These are phyloP conservation scores for Hypoxylon perforatum DNA, from an alignment of 495 filamentous ascomycete genomes.

Conservation along the genomic window DNA sequence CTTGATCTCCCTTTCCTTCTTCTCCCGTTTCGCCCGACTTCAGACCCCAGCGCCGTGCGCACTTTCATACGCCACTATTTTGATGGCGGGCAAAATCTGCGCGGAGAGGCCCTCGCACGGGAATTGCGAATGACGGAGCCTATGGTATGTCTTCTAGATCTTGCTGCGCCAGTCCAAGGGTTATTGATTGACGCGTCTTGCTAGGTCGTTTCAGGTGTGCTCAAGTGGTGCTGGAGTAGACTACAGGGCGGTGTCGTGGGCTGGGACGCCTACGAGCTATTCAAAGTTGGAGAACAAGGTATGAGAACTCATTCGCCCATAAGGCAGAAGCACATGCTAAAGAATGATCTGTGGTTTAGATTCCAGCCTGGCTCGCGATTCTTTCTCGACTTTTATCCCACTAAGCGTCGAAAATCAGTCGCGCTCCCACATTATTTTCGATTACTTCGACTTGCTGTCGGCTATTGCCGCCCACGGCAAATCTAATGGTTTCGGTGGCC, in stretches of 20 bases:
- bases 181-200: constrained; percentile 25
- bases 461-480: constrained; percentile 85
- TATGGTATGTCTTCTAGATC: constrained; percentile 70
- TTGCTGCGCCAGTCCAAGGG: constrained; percentile 5
- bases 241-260: constrained; percentile 91
- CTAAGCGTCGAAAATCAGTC: constrained; percentile 91
- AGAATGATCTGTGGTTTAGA: constrained; percentile 63
- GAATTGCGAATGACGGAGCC: constrained; percentile 94
- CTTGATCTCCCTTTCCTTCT: constrained; percentile 93
- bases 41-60: constrained; percentile 89
- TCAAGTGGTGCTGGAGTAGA: constrained; percentile 99
- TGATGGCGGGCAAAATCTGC: constrained; percentile 64
- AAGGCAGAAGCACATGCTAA: constrained; percentile 31
- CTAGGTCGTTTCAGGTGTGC: constrained; percentile 89
- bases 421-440: constrained; percentile 88
- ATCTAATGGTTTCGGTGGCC: constrained; percentile 89
- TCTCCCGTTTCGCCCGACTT: constrained; percentile 93
- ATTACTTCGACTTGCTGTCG: constrained; percentile 94
- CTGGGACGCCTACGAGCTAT: constrained; percentile 97
- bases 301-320: constrained; percentile 39
- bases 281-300: constrained; percentile 95
- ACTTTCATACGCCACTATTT: constrained; percentile 96
- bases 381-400: constrained; percentile 96
- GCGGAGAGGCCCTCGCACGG: constrained; percentile 77
- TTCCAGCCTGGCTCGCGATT: constrained; percentile 89